Base-by-base conservation (phyloP, 2,329 filamentous ascomycete species). In the Scortechinia acanthostroma region DNA sequence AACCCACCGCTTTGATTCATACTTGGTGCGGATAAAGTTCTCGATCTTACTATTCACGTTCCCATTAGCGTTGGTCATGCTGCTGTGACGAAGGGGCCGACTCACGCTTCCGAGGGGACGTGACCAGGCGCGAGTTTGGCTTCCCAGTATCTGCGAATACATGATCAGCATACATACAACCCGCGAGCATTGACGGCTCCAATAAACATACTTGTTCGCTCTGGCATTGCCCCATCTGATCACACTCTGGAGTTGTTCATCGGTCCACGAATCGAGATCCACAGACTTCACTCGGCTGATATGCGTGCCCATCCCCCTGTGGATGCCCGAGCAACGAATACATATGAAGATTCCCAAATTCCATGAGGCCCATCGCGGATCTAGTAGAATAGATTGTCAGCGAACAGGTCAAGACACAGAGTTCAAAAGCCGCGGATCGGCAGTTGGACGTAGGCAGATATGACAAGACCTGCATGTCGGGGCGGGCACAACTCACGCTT, bases 1-100 rank as follows among this genome's bases (percentile, higher is more conserved):
- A n/a, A 90, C 86, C 93, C 93, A 98, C 69, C 94, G 78, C 77
- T 95, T 97, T 45, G 93, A 86, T 64, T 98, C 93, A 65, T 98
- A 98, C 67, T 98, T 98, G 46, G 94, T 98, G 53, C 93, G 83
- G 57, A 98, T 97, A 60, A 98, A 98, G 73, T 97, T 98, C 76
- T 98, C 93, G 55, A 98, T 97, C 76, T 98, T 98, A 53, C 35
- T 40, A 19, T 40, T 6, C 10, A 30, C 10, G 25, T 30, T 10
- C 25, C 10, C 25, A n/a, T n/a, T n/a, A n/a, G n/a, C 25, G 25
- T 30, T n/a, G n/a, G 25, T n/a, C 25, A 30, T 30, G 25, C 25
- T 30, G 10, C n/a, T 10, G 10, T 30, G 25, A 10, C 25, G 25
- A 30, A 10, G 10, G 25, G 25, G n/a, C 10, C n/a, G 10, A 30